Base-by-base conservation (phyloP, 805 yeast genomes). In the Candida pseudoglaebosa region DNA sequence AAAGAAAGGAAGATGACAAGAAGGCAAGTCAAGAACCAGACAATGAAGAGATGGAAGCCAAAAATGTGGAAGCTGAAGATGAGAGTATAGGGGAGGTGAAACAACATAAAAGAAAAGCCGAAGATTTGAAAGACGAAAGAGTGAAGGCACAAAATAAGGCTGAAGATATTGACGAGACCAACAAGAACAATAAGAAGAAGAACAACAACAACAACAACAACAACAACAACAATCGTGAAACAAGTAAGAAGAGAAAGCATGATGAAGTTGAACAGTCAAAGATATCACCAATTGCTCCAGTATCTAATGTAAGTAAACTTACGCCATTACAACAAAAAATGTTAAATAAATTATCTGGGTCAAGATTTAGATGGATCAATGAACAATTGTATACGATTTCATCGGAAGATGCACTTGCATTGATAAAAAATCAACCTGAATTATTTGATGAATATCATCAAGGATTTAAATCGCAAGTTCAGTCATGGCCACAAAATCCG, bases 401-500 rank as follows among this genome's bases (percentile, higher is more conserved):
- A 1, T 90, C 98, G 0, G 79, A 77, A 5, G 78, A 77, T 16
- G 98, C 99, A 0, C 65, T 87, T 19, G 67, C 72, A 17, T 63
- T 93, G 44, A 79, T 93, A 30, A 67, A 75, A 40, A 78, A 82
- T 12, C 95, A 90, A 50, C 99, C 99, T 0, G 78, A 80, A 17
- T 69, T 93, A 44, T 93, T 90, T 59, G 93, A 87, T 48, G 98
- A 91, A 56, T 93, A 93, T 53, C 99, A 95, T 57, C 83, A 80
- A 41, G 99, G 99, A 0, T 93, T 93, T 71, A 73, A 95, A 50
- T 82, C 90, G 10, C 99, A 93, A 61, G 98, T 93, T 13, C 89
- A 85, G 54, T 74, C 88, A 15, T 93, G 99, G 99, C 99, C 99
- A 2, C 96, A 91, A 62, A 93, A 93, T 54, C 99, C 99, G 1